Evolutionary conservation across 345 rosid genomes (phyloP), one percentile per base, ranked within the genome.

Genomic region (Pistacia vera): DNA sequence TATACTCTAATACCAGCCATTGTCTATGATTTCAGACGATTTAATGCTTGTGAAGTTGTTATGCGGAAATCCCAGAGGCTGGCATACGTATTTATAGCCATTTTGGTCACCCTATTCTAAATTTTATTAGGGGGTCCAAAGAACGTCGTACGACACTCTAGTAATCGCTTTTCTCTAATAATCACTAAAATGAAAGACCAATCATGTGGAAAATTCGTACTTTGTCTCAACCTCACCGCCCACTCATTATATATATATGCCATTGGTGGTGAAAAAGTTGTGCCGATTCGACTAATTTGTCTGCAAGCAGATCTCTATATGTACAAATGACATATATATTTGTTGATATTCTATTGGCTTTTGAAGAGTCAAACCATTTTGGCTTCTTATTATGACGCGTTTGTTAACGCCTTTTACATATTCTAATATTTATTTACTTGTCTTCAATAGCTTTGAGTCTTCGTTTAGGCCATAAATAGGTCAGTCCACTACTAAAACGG

Each of bases 1-100:
- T 61, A 22, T 62, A 79, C 30, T 51, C 77, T 59, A 44, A 74
- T 20, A 36, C 30, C 25, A 30, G 49, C 69, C 82, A 79, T 82
- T 72, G 61, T 61, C 22, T 44, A 51, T 3, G 2, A 13, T n/a
- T 66, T 4, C 30, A 63, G 36, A 66, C n/a, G 28, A 8, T 28
- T 38, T 35, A 66, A 11, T 41, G 51, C 20, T 49, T 48, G 13
- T 3, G 25, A 25, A 25, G 25, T 7, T 64, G 51, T 65, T n/a
- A 0, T 58, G 4, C 22, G 8, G 22, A 60, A 17, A 66, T 16
- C 54, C 22, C 1, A 61, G 64, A 49, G 70, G 56, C 13, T 17
- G 18, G 6, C 2, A 16, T 62, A 66, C 46, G 46, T 41, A 41
- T 8, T 41, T 41, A 41, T 41, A 41, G 46, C 6, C 9, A 30